Conservation (phyloP, 257 asterid species). For the Rubia yunnanensis region DNA sequence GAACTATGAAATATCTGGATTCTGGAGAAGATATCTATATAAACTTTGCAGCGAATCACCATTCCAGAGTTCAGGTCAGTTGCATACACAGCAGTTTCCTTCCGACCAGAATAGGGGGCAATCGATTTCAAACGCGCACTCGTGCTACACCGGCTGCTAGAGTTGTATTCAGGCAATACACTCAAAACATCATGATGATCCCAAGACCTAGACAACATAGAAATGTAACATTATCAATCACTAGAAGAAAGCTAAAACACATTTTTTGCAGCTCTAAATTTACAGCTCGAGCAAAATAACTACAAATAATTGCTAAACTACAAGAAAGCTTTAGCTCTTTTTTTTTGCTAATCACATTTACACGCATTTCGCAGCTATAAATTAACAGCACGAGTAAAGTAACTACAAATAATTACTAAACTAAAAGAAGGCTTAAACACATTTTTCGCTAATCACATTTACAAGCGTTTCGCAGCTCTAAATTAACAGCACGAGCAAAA, state of each 20-base stretch:
- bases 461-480: neutral
- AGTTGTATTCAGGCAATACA: constrained; percentile 68
- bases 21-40: constrained; percentile 61
- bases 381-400: too few relatives aligned
- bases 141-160: constrained; percentile 67
- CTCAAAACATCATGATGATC: constrained; percentile 80
- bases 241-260: neutral
- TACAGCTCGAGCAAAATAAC: neutral
- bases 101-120: constrained; percentile 74
- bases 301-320: neutral
- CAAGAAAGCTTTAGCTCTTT: too few relatives aligned
- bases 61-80: constrained; percentile 69
- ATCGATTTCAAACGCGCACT: constrained; percentile 82
- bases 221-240: neutral
- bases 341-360: too few relatives aligned
- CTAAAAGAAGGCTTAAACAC: neutral
- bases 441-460: too few relatives aligned
- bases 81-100: constrained; percentile 97
- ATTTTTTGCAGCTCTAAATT: neutral
- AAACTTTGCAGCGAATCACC: constrained; percentile 90
- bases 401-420: too few relatives aligned
- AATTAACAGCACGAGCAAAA: neutral
- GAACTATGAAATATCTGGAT: constrained; percentile 88
- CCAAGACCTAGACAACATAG: constrained; percentile 64
- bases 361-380: too few relatives aligned